Conservation (phyloP, 345 rosid species). For the Jatropha curcas region DNA sequence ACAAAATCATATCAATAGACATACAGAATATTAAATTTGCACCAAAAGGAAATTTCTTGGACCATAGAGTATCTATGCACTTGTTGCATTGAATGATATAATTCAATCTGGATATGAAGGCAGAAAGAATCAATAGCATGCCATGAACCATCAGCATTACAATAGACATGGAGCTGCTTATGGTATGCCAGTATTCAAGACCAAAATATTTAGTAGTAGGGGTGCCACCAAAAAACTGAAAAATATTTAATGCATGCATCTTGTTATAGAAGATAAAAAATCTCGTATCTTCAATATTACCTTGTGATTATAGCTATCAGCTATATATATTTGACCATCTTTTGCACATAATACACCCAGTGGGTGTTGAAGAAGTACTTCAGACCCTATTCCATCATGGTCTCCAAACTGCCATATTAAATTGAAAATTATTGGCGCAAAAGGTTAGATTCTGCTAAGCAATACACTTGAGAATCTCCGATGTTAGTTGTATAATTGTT, state of each 20-base stretch:
- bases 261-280: background rate
- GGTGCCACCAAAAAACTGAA: background rate
- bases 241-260: background rate
- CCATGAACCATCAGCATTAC: background rate
- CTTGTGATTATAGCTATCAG: slow-evolving; percentile 98
- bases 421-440: background rate
- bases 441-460: background rate
- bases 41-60: background rate
- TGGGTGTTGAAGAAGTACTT: slow-evolving; percentile 94
- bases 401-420: slow-evolving; percentile 75
- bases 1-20: background rate
- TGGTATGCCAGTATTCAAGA: too few relatives aligned
- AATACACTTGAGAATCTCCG: background rate
- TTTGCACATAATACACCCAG: slow-evolving; percentile 73
- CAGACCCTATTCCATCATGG: slow-evolving; percentile 83
- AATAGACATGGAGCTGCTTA: background rate
- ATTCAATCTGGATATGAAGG: background rate
- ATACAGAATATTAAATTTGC: background rate
- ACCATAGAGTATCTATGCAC: too few relatives aligned
- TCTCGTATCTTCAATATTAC: slow-evolving; percentile 25
- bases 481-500: background rate
- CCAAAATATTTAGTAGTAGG: background rate
- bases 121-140: background rate
- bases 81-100: background rate
- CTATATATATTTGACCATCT: slow-evolving; percentile 71